Conservation (phyloP, 768 basidiomycete species). For the Suillus alpinus region DNA sequence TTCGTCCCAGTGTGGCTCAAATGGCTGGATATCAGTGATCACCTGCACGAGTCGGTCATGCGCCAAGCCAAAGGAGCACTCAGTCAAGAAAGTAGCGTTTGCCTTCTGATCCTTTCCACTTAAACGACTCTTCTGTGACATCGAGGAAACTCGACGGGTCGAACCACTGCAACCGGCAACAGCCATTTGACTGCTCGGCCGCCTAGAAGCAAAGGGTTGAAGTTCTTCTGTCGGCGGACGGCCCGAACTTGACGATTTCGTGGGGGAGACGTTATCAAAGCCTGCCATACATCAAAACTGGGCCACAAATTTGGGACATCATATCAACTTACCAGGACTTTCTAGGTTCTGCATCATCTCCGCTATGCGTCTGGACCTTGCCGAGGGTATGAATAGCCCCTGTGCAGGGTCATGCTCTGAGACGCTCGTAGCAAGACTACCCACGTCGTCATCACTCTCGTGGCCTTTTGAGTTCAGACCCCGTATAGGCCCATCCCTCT, state of each 20-base stretch:
- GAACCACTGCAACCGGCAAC: constrained; percentile 20
- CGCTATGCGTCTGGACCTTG: constrained; percentile 76
- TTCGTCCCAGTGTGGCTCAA: constrained; percentile 92
- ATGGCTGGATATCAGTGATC: constrained; percentile 93
- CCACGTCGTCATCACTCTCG: constrained; percentile 36
- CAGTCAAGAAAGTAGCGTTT: constrained; percentile 81
- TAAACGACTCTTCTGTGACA: constrained; percentile 39
- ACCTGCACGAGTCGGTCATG: constrained; percentile 88
- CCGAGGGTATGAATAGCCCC: constrained; percentile 48
- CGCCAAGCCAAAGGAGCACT: constrained; percentile 95
- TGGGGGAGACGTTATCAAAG: constrained; percentile 52
- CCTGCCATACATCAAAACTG: constrained; percentile 23
- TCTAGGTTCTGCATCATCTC: constrained; percentile 77
- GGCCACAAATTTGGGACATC: constrained; percentile 2
- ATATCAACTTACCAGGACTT: constrained; percentile 51
- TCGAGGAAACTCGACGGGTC: constrained; percentile 43
- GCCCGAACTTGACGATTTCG: constrained; percentile 49
- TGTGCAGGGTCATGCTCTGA: constrained; percentile 18
- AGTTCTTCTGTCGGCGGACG: constrained; percentile 43
- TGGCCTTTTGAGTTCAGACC: constrained; percentile 46
- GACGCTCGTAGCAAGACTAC: constrained; percentile 12
- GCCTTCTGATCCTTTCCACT: constrained; percentile 30
- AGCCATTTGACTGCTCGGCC: constrained; percentile 33
- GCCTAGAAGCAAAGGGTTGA: constrained; percentile 43
- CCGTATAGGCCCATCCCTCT: constrained; percentile 81